These are phyloP conservation scores for Calonectria naviculata DNA, from an alignment of 2,329 filamentous ascomycete genomes.

Conservation along the genomic window DNA sequence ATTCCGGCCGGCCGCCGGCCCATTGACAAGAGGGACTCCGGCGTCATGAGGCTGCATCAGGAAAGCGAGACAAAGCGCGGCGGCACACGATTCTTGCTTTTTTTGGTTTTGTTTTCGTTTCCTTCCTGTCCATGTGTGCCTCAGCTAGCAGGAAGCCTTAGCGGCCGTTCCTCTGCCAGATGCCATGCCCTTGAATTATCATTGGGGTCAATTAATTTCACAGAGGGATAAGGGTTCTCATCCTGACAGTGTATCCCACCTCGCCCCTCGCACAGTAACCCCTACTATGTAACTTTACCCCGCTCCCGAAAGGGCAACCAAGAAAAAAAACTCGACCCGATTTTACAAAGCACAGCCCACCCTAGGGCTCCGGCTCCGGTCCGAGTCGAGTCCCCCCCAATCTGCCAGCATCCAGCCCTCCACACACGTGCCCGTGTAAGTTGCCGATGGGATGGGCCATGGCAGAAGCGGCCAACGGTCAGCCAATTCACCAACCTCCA, in stretches of 20 bases:
- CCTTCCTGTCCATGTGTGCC: neutral
- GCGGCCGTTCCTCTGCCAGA: neutral
- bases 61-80: neutral
- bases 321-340: neutral
- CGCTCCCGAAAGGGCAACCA: slow-evolving; percentile 4
- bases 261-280: neutral
- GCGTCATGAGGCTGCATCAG: slow-evolving; percentile 1
- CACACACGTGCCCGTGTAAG: slow-evolving; percentile 3
- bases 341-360: slow-evolving; percentile 2
- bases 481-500: neutral
- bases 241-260: neutral
- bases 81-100: neutral
- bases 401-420: neutral
- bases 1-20: neutral
- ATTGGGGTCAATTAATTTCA: neutral
- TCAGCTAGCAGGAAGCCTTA: neutral
- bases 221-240: neutral
- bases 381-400: neutral
- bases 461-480: neutral
- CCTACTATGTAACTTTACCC: slow-evolving; percentile 10
- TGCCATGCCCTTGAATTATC: neutral
- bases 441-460: neutral
- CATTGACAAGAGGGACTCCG: neutral
- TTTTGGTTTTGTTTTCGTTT: neutral
- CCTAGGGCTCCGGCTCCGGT: slow-evolving; percentile 10